Evolutionary conservation across 2,329 filamentous ascomycete species (phyloP).

Genomic region (Elsinoe necatrix): DNA sequence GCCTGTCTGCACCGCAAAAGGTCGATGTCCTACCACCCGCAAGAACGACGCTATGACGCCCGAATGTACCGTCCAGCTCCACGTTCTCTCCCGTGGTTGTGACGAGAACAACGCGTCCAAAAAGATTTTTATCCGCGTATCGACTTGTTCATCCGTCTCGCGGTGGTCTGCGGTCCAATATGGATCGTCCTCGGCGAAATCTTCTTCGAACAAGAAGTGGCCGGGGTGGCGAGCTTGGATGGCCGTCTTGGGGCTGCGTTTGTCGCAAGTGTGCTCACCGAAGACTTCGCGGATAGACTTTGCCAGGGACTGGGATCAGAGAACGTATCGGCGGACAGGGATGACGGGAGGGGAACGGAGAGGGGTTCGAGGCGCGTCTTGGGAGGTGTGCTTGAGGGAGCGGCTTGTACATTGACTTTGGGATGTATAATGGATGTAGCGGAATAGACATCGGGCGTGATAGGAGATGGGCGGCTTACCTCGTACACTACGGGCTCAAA

Average conservation of each 20-base stretch:
- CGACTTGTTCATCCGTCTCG: conserved; percentile 44
- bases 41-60: conserved; percentile 50
- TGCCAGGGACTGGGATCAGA: neutral
- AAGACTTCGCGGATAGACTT: conserved; percentile 54
- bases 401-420: neutral
- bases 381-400: neutral
- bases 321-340: neutral
- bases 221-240: conserved; percentile 13
- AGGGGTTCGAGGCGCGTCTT: neutral
- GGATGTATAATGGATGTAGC: neutral
- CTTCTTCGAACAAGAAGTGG: conserved; percentile 44
- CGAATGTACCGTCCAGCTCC: conserved; percentile 52
- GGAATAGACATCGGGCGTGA: neutral
- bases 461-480: conserved; percentile 31
- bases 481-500: conserved; percentile 56
- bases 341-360: neutral
- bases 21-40: conserved; percentile 36
- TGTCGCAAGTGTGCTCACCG: conserved; percentile 61
- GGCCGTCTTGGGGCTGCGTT: conserved; percentile 41
- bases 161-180: conserved; percentile 38
- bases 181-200: conserved; percentile 52
- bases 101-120: conserved; percentile 47
- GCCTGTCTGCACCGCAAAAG: conserved; percentile 42
- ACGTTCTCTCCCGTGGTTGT: conserved; percentile 37
- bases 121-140: conserved; percentile 26